A percentile compares a stretch with the other conserved stretches of the same genome.
Conservation (phyloP, 345 rosid genomes). For the Melastoma malabathricum region DNA sequence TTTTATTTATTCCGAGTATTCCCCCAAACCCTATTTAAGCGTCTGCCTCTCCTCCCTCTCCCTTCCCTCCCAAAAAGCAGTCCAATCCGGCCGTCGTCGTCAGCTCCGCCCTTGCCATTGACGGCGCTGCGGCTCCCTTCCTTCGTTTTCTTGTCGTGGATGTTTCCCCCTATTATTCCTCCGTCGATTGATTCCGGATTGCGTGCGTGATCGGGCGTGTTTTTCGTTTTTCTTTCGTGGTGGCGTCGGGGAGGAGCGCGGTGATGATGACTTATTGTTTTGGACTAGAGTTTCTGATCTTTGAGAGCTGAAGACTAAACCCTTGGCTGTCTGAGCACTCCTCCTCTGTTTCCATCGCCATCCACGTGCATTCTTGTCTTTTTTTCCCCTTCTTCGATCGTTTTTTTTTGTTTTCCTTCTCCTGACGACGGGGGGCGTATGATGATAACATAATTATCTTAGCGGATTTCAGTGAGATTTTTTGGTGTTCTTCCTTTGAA, state of each 20-base stretch:
- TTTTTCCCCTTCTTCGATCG: not conserved
- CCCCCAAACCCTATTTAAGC: too few species aligned
- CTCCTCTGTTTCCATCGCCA: not conserved
- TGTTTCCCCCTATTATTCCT: not conserved
- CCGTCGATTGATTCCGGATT: not conserved
- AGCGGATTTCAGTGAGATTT: conserved; percentile 99
- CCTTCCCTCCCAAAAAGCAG: too few species aligned
- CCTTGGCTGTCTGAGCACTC: conserved; percentile 99
- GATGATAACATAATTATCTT: conserved; percentile 69
- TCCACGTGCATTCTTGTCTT: not conserved
- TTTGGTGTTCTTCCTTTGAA: not conserved
- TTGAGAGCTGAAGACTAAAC: conserved; percentile 69
- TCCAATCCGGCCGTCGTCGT: too few species aligned
- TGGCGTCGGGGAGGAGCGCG: conserved; percentile 13
- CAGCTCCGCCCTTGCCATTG: too few species aligned
- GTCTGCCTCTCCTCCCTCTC: too few species aligned
- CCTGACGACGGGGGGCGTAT: conserved; percentile 34
- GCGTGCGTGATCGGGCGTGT: too few species aligned
- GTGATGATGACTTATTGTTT: conserved; percentile 50
- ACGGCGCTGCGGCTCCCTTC: too few species aligned
- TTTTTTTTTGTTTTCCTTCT: not conserved
- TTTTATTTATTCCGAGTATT: too few species aligned
- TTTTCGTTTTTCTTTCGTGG: not conserved
- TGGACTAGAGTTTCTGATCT: conserved; percentile 99
- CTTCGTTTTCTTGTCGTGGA: too few species aligned